These are phyloP conservation scores for Plantago elongata DNA, from an alignment of 257 asterid species.

Conservation along the genomic window DNA sequence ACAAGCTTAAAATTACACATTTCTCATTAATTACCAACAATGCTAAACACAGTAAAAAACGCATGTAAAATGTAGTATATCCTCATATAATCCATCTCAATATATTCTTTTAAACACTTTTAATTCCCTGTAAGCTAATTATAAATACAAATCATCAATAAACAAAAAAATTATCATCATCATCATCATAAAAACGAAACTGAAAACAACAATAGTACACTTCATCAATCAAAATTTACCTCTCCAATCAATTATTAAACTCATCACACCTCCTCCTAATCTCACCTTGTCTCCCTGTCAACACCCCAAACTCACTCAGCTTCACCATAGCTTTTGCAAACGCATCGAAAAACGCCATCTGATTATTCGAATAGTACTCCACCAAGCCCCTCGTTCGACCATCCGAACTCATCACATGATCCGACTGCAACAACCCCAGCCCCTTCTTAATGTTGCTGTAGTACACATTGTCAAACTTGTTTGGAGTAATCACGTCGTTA, in stretches of 20 bases:
- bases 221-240: not conserved
- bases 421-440: constrained; percentile 63
- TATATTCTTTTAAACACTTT: constrained; percentile 5
- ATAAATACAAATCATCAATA: constrained; percentile 12
- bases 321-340: constrained; percentile 81
- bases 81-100: constrained; percentile 4
- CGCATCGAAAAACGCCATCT: constrained; percentile 60
- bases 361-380: constrained; percentile 50
- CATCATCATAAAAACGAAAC: constrained; percentile 11
- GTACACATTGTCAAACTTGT: constrained; percentile 65
- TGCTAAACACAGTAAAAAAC: not conserved
- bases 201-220: constrained; percentile 5
- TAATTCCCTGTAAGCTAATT: constrained; percentile 19
- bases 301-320: constrained; percentile 55
- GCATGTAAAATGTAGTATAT: not conserved
- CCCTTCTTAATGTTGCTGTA: constrained; percentile 63
- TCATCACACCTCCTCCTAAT: constrained; percentile 89
- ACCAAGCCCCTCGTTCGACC: constrained; percentile 45
- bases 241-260: constrained; percentile 39
- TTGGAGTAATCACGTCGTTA: constrained; percentile 71
- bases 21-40: not conserved
- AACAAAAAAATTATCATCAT: not conserved
- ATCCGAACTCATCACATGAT: constrained; percentile 56
- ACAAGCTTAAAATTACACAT: no score
- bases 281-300: constrained; percentile 72